Conservation (phyloP, 2,329 filamentous ascomycete genomes). For the Aspergillus pseudotamarii region DNA sequence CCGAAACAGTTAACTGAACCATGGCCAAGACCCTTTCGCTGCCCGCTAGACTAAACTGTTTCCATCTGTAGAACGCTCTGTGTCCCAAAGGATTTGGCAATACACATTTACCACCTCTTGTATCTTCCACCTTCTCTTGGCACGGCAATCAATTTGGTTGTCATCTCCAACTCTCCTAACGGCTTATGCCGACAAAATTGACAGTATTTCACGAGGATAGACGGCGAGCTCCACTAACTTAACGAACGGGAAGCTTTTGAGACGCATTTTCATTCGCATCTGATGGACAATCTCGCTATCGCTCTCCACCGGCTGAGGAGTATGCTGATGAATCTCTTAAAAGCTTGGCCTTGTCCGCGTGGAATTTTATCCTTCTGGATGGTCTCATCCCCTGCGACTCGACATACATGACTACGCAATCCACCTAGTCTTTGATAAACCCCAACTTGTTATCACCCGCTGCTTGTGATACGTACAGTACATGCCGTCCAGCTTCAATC, state of each 20-base stretch:
- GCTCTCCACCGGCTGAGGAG: slow-evolving; percentile 17
- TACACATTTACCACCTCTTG: not conserved
- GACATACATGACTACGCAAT: slow-evolving; percentile 13
- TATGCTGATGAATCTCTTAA: slow-evolving; percentile 19
- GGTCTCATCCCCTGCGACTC: slow-evolving; percentile 2
- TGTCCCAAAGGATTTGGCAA: slow-evolving; percentile 4
- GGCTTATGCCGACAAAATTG: slow-evolving; percentile 8
- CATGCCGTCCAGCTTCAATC: not conserved
- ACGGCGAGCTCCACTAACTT: not conserved
- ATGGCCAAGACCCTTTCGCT: slow-evolving; percentile 33
- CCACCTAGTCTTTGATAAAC: slow-evolving; percentile 1
- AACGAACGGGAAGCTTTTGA: not conserved
- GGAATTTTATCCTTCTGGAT: slow-evolving; percentile 7
- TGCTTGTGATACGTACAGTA: slow-evolving; percentile 8
- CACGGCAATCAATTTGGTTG: not conserved
- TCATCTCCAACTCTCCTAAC: slow-evolving; percentile 1
- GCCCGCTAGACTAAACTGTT: slow-evolving; percentile 8
- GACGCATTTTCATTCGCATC: not conserved
- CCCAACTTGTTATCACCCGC: slow-evolving; percentile 7
- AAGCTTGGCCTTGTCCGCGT: slow-evolving; percentile 21
- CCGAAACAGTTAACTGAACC: slow-evolving; percentile 31
- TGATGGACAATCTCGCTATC: slow-evolving; percentile 1
- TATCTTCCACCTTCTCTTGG: not conserved
- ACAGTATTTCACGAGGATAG: not conserved
- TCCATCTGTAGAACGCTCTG: slow-evolving; percentile 1